Evolutionary conservation across 2,329 filamentous ascomycete genomes (phyloP).

Genomic region (Aspergillus fischeri): DNA sequence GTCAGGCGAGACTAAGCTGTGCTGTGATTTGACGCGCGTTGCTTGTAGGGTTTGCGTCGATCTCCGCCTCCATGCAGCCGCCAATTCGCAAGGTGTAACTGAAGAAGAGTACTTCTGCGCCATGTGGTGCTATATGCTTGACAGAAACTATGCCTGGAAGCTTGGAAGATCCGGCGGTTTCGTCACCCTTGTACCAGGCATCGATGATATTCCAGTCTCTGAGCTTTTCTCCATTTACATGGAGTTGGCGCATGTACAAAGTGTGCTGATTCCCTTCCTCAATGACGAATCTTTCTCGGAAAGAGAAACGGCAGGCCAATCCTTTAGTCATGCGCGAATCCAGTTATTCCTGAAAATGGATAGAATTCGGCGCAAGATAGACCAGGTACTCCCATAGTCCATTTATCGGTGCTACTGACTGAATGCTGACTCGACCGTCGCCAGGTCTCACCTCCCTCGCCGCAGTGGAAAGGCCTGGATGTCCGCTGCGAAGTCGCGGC

Average conservation of each 20-base stretch:
- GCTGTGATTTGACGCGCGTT: constrained; percentile 15
- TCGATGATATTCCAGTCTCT: background rate
- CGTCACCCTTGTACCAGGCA: constrained; percentile 3
- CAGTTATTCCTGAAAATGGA: constrained; percentile 12
- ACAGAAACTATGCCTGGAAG: constrained; percentile 21
- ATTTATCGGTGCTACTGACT: too few relatives aligned
- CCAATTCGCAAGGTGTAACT: background rate
- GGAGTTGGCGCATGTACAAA: constrained; percentile 17
- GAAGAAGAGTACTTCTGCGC: constrained; percentile 20
- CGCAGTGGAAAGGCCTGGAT: constrained; percentile 17
- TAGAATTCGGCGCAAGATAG: constrained; percentile 8
- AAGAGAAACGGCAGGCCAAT: background rate
- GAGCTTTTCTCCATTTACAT: constrained; percentile 16
- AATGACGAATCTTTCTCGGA: background rate
- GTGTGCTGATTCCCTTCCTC: constrained; percentile 11
- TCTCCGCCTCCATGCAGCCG: constrained; percentile 6
- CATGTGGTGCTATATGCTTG: constrained; percentile 21
- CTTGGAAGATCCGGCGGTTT: constrained; percentile 6
- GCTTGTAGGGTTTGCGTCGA: constrained; percentile 19
- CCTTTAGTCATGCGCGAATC: background rate
- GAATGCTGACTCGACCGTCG: background rate
- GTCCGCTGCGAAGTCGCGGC: constrained; percentile 15
- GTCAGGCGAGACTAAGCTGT: constrained; percentile 14
- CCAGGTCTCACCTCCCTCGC: constrained; percentile 12
- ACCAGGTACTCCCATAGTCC: constrained; percentile 2